A percentile compares a stretch with the other conserved stretches of the same genome.
phyloP scores from a whole-genome alignment of 2,329 filamentous ascomycete species.

The Neospermospora avenae region DNA sequence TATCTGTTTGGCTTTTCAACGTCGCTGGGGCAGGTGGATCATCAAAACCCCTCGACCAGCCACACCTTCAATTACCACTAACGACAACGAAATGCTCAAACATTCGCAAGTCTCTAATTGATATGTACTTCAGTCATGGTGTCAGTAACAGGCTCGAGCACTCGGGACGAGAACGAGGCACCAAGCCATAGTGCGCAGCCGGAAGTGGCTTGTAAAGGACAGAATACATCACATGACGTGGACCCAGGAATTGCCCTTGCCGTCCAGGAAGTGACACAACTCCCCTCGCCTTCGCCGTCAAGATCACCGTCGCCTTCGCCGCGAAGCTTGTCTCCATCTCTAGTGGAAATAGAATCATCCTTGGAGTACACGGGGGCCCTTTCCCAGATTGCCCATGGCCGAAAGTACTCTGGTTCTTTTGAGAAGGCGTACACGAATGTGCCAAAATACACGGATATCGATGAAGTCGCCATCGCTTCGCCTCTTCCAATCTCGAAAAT shows the following conservation, averaged over 20 bases:
- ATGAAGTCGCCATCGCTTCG: conserved; percentile 18
- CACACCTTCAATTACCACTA: not conserved
- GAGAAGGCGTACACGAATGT: conserved; percentile 13
- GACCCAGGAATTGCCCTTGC: conserved; percentile 6
- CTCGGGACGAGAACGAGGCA: not conserved
- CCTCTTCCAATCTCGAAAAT: conserved; percentile 26
- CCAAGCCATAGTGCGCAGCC: not conserved
- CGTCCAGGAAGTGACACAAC: conserved; percentile 22
- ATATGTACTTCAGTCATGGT: not conserved
- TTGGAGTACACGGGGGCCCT: conserved; percentile 16
- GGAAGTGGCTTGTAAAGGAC: not conserved
- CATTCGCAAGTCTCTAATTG: not conserved
- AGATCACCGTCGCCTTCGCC: conserved; percentile 25
- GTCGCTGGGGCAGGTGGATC: not conserved
- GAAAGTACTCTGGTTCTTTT: conserved; percentile 17
- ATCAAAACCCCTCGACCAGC: not conserved
- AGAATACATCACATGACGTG: conserved; percentile 3
- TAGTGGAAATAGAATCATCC: conserved; percentile 17
- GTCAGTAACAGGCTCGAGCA: not conserved
- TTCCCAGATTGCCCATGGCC: conserved; percentile 15
- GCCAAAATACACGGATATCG: conserved; percentile 6
- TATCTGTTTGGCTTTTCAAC: not conserved
- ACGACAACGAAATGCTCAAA: not conserved
- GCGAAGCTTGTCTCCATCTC: conserved; percentile 25
- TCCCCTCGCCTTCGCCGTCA: conserved; percentile 28